Evolutionary conservation across 768 basidiomycete genomes (phyloP), one percentile per base, ranked within the genome.

Genomic region (Termitomyces sp.): DNA sequence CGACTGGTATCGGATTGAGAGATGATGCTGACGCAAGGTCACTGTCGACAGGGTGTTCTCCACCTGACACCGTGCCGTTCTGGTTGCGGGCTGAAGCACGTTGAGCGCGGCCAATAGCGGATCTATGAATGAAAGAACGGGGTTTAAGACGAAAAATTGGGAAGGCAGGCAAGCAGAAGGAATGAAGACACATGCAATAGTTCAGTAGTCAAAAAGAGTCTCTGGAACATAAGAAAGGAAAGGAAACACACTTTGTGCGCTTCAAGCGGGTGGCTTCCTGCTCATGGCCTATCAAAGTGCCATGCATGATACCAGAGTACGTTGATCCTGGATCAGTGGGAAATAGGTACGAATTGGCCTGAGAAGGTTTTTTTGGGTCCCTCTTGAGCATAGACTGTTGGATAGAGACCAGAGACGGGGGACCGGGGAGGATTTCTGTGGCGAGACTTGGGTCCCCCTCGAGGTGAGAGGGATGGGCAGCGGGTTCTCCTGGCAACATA

Each of bases 381-480:
- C 88, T 85, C 76, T 87, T 89, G 68, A 84, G 79, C 55, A 81
- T 77, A 66, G 81, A 75, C 74, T 89, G 88, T 73, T 86, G 87
- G 58, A 85, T 74, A 65, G 87, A 84, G 62, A 79, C 75, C 61
- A 91, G 72, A 62, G 90, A 83, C 53, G 92, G 92, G 59, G 92
- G 92, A 26, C 90, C 91, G 68, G 92, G 92, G 66, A 94, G 81
- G 75, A 94, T 88, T 81, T 93, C 92, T 59, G 92, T 94, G 61
- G 92, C 91, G 66, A 92, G 81, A 62, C 82, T 79, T 56, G 87
- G 75, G 78, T 94, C 90, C 64, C 89, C 86, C 70, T 91, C 90
- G 56, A 91, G 83, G 73, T 92, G 88, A 65, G 86, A 75, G 65
- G 89, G 90, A 69, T 90, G 91, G 66, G 82, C 75, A 62, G 87